phyloP scores from a whole-genome alignment of 306 rosid species.

The Coriaria nepalensis region DNA sequence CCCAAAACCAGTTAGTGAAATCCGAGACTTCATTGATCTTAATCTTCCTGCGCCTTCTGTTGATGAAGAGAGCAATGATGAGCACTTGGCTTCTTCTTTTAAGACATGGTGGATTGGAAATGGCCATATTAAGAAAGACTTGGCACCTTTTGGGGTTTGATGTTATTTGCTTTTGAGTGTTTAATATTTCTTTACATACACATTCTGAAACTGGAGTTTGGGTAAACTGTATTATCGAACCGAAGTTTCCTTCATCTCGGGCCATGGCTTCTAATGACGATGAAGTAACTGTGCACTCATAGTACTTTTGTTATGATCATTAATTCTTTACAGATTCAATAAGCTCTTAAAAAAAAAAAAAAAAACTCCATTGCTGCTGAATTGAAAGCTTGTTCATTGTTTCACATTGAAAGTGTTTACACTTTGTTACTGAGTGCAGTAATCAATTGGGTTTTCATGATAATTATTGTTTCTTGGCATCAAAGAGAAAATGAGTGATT shows the following conservation, averaged over 20 bases:
- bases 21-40: constrained; percentile 9
- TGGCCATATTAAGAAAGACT: constrained; percentile 18
- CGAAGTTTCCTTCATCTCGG: neutral
- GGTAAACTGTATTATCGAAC: no score
- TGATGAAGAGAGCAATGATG: constrained; percentile 24
- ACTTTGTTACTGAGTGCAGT: constrained; percentile 10
- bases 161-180: neutral
- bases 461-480: constrained; percentile 37
- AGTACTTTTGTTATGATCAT: constrained; percentile 39
- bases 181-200: no score
- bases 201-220: no score
- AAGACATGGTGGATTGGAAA: constrained; percentile 32
- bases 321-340: constrained; percentile 51
- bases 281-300: constrained; percentile 38
- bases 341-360: no score
- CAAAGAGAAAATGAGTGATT: constrained; percentile 50
- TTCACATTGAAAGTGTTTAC: constrained; percentile 11
- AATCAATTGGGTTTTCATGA: constrained; percentile 28
- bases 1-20: constrained; percentile 7
- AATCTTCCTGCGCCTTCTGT: constrained; percentile 15
- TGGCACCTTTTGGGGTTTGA: constrained; percentile 15
- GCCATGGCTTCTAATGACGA: constrained; percentile 22
- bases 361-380: constrained; percentile 15
- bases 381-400: constrained; percentile 10
- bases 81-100: constrained; percentile 8